phyloP scores from a whole-genome alignment of 2,329 filamentous ascomycete species.

The Myriosclerotinia scirpicola region DNA sequence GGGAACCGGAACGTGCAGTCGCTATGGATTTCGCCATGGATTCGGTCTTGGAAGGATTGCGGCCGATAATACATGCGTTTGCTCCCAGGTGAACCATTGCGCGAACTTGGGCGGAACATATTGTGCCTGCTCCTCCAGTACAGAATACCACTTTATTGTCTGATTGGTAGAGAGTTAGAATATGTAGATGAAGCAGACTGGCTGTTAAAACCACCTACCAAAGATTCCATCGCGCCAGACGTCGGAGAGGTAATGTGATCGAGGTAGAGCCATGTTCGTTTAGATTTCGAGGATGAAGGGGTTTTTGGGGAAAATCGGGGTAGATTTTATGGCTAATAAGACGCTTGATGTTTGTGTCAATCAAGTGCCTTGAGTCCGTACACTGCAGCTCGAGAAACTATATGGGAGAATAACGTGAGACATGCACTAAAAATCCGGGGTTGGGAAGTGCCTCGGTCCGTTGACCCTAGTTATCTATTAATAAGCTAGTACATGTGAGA shows the following conservation, averaged over 20 bases:
- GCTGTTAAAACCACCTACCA: constrained; percentile 50
- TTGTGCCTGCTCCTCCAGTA: constrained; percentile 89
- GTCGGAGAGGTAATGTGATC: constrained; percentile 74
- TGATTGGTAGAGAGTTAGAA: constrained; percentile 42
- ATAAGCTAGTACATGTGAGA: too few relatives aligned
- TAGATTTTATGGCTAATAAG: neutral
- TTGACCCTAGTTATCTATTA: too few relatives aligned
- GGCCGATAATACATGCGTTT: constrained; percentile 90
- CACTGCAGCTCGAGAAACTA: neutral
- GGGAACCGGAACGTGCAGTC: constrained; percentile 72
- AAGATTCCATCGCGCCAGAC: constrained; percentile 89
- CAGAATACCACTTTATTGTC: constrained; percentile 90
- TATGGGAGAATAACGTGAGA: neutral
- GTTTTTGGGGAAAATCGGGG: too few relatives aligned
- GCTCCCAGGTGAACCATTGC: constrained; percentile 89
- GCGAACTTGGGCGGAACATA: constrained; percentile 91
- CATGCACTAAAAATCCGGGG: neutral
- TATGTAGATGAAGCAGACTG: neutral
- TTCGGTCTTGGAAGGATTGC: constrained; percentile 86
- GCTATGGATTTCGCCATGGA: constrained; percentile 77
- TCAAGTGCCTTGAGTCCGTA: too few relatives aligned
- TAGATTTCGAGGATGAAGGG: neutral
- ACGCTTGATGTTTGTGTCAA: neutral
- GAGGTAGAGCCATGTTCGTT: constrained; percentile 50
- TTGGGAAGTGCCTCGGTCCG: neutral